These are phyloP conservation scores for Globisporangium orthogonon DNA, from an alignment of 352 stramenopile species.

Conservation along the genomic window DNA sequence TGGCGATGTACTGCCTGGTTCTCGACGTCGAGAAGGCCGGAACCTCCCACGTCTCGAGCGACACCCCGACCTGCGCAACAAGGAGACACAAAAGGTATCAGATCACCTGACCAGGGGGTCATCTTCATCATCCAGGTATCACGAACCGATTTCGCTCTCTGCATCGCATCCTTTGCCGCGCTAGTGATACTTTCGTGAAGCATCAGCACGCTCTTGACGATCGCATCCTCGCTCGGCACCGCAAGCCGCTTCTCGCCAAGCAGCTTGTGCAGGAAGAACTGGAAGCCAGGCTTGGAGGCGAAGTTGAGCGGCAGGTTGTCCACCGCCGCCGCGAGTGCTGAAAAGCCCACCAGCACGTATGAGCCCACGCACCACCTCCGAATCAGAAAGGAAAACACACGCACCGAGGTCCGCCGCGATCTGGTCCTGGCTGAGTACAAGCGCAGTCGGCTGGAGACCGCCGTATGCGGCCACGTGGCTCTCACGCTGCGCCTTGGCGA, in stretches of 20 bases:
- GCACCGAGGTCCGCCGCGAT: slow-evolving; percentile 59
- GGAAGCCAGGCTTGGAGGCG: slow-evolving; percentile 47
- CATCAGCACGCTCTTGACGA: slow-evolving; percentile 58
- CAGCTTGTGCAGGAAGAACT: slow-evolving; percentile 62
- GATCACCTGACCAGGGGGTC: too few species aligned
- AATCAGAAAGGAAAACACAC: not conserved
- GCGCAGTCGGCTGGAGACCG: slow-evolving; percentile 12
- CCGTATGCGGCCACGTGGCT: slow-evolving; percentile 15
- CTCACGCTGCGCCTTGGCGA: slow-evolving; percentile 46
- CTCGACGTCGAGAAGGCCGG: slow-evolving; percentile 23
- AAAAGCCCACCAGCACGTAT: not conserved
- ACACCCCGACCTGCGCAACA: slow-evolving; percentile 35
- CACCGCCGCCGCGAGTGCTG: slow-evolving; percentile 61
- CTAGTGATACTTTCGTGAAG: slow-evolving; percentile 67
- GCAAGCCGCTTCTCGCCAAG: slow-evolving; percentile 61
- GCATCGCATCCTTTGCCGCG: slow-evolving; percentile 61
- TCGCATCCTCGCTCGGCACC: slow-evolving; percentile 44
- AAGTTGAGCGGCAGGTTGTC: slow-evolving; percentile 72
- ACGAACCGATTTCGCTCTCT: slow-evolving; percentile 43
- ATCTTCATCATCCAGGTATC: not conserved
- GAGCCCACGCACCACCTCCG: too few species aligned
- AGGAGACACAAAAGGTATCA: not conserved
- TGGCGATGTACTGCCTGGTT: slow-evolving; percentile 45
- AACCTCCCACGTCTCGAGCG: slow-evolving; percentile 60
- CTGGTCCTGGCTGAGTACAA: slow-evolving; percentile 43